Conservation (phyloP, 345 rosid genomes). For the Corymbia maculata region DNA sequence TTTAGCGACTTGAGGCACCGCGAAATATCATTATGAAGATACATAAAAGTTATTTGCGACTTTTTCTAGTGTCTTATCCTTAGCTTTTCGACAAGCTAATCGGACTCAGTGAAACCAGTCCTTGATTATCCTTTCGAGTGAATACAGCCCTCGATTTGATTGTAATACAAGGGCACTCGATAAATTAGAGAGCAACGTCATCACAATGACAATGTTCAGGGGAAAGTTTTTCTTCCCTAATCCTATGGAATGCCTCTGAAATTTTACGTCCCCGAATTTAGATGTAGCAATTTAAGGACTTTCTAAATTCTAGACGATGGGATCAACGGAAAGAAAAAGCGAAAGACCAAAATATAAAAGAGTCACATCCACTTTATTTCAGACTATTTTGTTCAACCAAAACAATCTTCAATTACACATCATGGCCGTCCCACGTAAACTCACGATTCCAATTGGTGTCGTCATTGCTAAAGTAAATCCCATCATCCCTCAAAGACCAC, state of each 20-base stretch:
- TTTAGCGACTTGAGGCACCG: neutral
- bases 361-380: neutral
- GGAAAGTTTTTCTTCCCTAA: neutral
- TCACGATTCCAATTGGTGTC: rapidly evolving
- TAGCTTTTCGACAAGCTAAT: neutral
- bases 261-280: too few species aligned
- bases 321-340: neutral
- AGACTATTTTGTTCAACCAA: neutral
- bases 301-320: neutral
- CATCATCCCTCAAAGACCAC: neutral
- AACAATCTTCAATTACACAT: neutral
- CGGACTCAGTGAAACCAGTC: neutral
- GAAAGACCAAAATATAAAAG: neutral
- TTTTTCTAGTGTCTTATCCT: neutral
- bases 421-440: neutral
- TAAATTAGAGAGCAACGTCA: neutral
- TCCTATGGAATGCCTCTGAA: neutral
- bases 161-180: neutral
- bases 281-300: neutral
- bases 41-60: neutral
- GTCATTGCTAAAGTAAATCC: neutral
- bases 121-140: neutral
- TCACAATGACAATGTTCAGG: neutral
- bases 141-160: neutral
- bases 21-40: neutral